These are phyloP conservation scores for Fusarium keratoplasticum DNA, from an alignment of 2,329 filamentous ascomycete genomes.

Conservation along the genomic window DNA sequence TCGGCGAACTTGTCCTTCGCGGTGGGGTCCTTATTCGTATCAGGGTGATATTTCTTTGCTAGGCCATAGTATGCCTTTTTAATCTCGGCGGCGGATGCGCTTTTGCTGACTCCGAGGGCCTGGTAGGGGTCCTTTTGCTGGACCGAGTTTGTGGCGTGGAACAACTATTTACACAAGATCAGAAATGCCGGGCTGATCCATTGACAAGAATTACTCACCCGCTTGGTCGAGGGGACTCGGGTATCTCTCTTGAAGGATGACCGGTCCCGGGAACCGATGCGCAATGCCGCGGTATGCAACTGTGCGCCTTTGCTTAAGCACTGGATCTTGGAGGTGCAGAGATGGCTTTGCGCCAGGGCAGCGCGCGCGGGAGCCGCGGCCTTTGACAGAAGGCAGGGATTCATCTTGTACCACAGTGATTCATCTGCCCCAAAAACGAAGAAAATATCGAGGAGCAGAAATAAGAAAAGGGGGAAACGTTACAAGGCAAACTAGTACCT, in stretches of 20 bases:
- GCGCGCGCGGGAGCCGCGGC: slow-evolving; percentile 57
- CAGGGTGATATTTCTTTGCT: slow-evolving; percentile 97
- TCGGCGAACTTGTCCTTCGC: slow-evolving; percentile 96
- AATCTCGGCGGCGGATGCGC: slow-evolving; percentile 85
- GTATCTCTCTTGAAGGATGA: slow-evolving; percentile 30
- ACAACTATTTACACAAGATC: slow-evolving; percentile 55
- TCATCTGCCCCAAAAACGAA: slow-evolving; percentile 43
- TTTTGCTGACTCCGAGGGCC: slow-evolving; percentile 84
- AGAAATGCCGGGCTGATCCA: slow-evolving; percentile 24
- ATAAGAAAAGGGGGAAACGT: slow-evolving; percentile 24
- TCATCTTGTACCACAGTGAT: slow-evolving; percentile 55
- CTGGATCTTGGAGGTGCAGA: slow-evolving; percentile 56
- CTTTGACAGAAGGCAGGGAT: slow-evolving; percentile 60
- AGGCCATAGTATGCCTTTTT: slow-evolving; percentile 99
- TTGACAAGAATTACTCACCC: slow-evolving; percentile 43
- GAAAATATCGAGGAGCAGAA: slow-evolving; percentile 22
- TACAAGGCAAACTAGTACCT: slow-evolving; percentile 11
- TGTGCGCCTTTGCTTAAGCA: slow-evolving; percentile 53
- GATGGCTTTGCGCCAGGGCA: slow-evolving; percentile 57
- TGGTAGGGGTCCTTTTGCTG: slow-evolving; percentile 85
- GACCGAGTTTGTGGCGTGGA: slow-evolving; percentile 69
- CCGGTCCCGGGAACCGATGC: slow-evolving; percentile 31
- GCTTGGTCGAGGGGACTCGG: slow-evolving; percentile 34
- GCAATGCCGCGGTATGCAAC: slow-evolving; percentile 49
- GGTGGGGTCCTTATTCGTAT: slow-evolving; percentile 94